A percentile compares a stretch with the other conserved stretches of the same genome.
phyloP scores from a whole-genome alignment of 176 grass and related monocot genomes.

The Pontederia paniculata region DNA sequence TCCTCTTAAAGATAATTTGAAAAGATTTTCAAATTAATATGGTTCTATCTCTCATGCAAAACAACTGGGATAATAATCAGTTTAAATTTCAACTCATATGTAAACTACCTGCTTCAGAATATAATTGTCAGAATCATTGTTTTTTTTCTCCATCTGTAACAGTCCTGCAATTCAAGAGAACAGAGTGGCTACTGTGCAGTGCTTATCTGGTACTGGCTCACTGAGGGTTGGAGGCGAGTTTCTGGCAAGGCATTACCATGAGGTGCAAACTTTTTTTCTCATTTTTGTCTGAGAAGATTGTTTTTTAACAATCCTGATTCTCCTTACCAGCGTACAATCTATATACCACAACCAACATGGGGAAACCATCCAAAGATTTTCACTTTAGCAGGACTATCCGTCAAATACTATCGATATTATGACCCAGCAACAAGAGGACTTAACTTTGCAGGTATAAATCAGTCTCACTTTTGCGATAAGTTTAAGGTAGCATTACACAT shows the following conservation, averaged over 20 bases:
- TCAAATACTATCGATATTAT: slow-evolving; percentile 80
- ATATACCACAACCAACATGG: slow-evolving; percentile 89
- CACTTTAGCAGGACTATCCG: slow-evolving; percentile 62
- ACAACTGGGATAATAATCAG: too few relatives aligned
- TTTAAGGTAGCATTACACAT: background rate
- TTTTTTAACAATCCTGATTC: background rate
- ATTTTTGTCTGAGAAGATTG: background rate
- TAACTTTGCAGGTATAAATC: slow-evolving; percentile 46
- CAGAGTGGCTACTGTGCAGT: slow-evolving; percentile 74
- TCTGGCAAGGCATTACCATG: slow-evolving; percentile 90
- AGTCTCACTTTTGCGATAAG: background rate
- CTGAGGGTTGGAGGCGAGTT: slow-evolving; percentile 87
- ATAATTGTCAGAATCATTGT: too few relatives aligned
- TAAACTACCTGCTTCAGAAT: too few relatives aligned
- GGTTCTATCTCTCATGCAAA: too few relatives aligned
- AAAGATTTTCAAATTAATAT: too few relatives aligned
- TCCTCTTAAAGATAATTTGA: too few relatives aligned
- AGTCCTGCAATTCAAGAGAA: slow-evolving; percentile 88
- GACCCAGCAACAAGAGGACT: slow-evolving; percentile 78
- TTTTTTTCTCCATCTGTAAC: background rate
- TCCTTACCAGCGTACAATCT: slow-evolving; percentile 56
- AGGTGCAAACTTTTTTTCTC: slow-evolving; percentile 30
- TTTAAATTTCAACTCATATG: too few relatives aligned
- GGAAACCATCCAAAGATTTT: slow-evolving; percentile 93
- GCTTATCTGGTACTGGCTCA: slow-evolving; percentile 91